Base-by-base conservation (phyloP, 1,284 basidiomycete genomes). In the Gomphus bonarii region DNA sequence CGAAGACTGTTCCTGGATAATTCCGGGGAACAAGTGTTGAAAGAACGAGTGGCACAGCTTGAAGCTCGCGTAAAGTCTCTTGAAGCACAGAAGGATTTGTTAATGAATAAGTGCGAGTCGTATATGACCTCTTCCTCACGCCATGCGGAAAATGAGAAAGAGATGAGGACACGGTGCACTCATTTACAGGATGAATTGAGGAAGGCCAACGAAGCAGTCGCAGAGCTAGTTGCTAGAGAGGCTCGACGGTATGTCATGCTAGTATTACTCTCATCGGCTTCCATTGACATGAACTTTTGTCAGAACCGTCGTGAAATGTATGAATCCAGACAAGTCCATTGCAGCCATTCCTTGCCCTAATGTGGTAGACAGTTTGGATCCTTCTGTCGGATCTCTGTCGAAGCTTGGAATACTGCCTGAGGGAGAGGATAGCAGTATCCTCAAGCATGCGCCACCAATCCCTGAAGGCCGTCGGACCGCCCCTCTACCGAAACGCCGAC, bases 1-100 rank as follows among this genome's bases (percentile, higher is more conserved):
- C 80, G 82, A 61, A 79, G 76, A 61, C 67, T 85, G 36, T 85
- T 78, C 62, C 65, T 83, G 61, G 78, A 80, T 7, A 51, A 53
- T 7, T 60, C 54, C 4, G 36, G 40, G 14, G 58, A 58, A 9
- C 59, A 70, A 30, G 50, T 49, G 6, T 63, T 77, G 43, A 62
- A 62, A 3, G 61, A 60, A 5, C 68, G 71, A 36, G 58, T 70
- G 7, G 62, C 62, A 1, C n/a, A 25, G n/a, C 66, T 75, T 48
- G 71, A 70, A 54, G 68, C 62, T 44, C 70, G 66, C 54, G 67
- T 75, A 38, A 66, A 65, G 16, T 62, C 60, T 6, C 67, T 78
- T 10, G 61, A 67, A 43, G 66, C 61, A 36, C 73, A 80, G 52
- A 75, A 76, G 47, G 67, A 68, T 1, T 62, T 67, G 7, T 68